Base-by-base conservation (phyloP, 2,329 filamentous ascomycete species). In the Huntiella abstrusa region DNA sequence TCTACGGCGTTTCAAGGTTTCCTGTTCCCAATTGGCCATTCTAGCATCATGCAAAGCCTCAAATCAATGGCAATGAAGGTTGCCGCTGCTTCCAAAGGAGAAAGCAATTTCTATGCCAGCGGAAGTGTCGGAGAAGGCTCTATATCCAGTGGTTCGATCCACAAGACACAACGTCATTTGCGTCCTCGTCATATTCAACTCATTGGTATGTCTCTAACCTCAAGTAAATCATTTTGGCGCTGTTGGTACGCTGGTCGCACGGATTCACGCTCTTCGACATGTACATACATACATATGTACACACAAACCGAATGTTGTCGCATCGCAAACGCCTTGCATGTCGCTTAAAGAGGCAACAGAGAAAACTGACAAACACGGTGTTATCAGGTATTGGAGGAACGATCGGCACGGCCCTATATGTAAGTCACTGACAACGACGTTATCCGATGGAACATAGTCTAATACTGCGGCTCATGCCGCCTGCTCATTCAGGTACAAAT, bases 331-430 rank as follows among this genome's bases (percentile, higher is more conserved):
- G n/a, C 19, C 11, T n/a, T 13, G 22, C 40, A 15, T 28, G 15
- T 5, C 22, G 19, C n/a, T 32, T 32, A 15, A 13, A 22, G 33
- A 35, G 17, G 15, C 7, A n/a, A 15, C 41, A 28, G 13, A 10
- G 38, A 33, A n/a, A 28, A 42, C 13, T 32, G 3, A 32, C 40
- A 11, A 13, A 15, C 22, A 22, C 13, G 5, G 11, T 33, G 28
- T 33, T 37, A 33, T 16, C n/a, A 45, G 74, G 70, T 32, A 78
- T 79, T 48, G 75, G 75, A 35, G 75, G 74, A 0, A 77, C 74
- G 5, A 77, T 79, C 51, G 75, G 75, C 13, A 79, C 73, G 1
- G 72, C 70, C 12, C 60, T 77, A 3, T 75, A 67, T 55, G 70
- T 75, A 53, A 34, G 8, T 32, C 6, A 22, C 5, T 19, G 15